Conservation (phyloP, 345 rosid species). For the Ailanthus altissimus region DNA sequence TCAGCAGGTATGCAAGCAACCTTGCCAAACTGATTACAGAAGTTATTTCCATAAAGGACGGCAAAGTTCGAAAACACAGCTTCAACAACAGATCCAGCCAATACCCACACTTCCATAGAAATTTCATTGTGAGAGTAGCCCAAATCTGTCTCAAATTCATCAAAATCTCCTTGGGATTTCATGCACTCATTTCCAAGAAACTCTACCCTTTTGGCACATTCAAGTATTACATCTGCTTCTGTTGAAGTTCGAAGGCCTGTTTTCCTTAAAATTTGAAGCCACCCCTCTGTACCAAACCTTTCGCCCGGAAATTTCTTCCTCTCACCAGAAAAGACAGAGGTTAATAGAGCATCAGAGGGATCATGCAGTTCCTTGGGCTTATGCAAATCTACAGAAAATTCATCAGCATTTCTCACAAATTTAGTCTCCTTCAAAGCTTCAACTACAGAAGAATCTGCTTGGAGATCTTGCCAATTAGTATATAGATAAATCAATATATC, state of each 20-base stretch:
- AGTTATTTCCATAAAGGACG: constrained; percentile 68
- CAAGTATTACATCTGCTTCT: constrained; percentile 82
- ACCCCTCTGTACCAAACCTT: constrained; percentile 74
- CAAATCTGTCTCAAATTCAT: constrained; percentile 58
- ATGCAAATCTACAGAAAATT: constrained; percentile 57
- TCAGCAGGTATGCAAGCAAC: constrained; percentile 88
- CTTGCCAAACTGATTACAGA: constrained; percentile 76
- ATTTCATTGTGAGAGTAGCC: constrained; percentile 49
- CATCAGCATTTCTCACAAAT: constrained; percentile 78
- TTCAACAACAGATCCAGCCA: constrained; percentile 89
- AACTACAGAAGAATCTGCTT: constrained; percentile 64
- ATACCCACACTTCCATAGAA: constrained; percentile 64
- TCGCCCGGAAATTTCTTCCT: constrained; percentile 91
- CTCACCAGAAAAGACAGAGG: constrained; percentile 82
- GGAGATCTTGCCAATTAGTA: constrained; percentile 75
- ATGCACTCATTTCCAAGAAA: constrained; percentile 63
- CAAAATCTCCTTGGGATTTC: constrained; percentile 47
- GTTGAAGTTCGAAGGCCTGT: constrained; percentile 69
- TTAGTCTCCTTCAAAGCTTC: constrained; percentile 80
- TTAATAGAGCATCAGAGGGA: constrained; percentile 76
- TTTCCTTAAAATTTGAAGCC: constrained; percentile 87
- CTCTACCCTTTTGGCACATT: constrained; percentile 83
- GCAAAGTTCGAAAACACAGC: constrained; percentile 81
- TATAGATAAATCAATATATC: constrained; percentile 66
- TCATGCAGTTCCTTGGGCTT: constrained; percentile 87